phyloP scores from a whole-genome alignment of 2,329 filamentous ascomycete genomes.

The Phoma sp. region DNA sequence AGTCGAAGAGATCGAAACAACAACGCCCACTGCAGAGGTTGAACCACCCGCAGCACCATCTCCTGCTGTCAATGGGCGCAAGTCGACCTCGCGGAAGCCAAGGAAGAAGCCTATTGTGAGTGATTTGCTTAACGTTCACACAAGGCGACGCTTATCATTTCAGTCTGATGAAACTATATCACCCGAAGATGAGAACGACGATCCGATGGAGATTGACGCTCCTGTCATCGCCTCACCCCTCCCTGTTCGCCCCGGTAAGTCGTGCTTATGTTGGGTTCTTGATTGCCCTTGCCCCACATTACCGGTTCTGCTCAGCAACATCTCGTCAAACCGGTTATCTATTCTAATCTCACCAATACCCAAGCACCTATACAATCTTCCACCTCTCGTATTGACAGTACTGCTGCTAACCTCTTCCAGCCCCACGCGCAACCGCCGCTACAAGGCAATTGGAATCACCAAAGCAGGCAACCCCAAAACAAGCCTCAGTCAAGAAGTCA shows the following conservation, averaged over 20 bases:
- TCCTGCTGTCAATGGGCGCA: constrained; percentile 31
- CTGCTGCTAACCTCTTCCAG: constrained; percentile 13
- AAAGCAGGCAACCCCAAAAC: constrained; percentile 34
- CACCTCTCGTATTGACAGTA: not conserved
- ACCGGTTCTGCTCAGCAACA: not conserved
- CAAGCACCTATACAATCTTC: not conserved
- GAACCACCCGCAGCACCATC: constrained; percentile 20
- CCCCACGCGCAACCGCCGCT: constrained; percentile 15
- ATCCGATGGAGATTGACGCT: constrained; percentile 30
- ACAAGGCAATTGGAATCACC: constrained; percentile 21
- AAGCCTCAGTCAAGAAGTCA: constrained; percentile 28
- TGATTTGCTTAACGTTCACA: constrained; percentile 9
- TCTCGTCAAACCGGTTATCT: not conserved
- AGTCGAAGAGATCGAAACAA: constrained; percentile 28
- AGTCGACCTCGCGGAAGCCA: constrained; percentile 34
- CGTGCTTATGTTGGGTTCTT: constrained; percentile 4
- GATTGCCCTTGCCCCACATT: constrained; percentile 1
- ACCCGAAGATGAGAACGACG: constrained; percentile 41
- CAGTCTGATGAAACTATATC: constrained; percentile 41
- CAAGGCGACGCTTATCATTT: not conserved
- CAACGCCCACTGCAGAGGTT: constrained; percentile 12
- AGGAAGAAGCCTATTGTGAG: constrained; percentile 44
- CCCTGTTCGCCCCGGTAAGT: constrained; percentile 40
- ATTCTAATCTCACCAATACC: not conserved
- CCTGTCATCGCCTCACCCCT: constrained; percentile 27